Evolutionary conservation across 352 stramenopile species (phyloP), one percentile per base, ranked within the genome.

Genomic region (Phytophthora chlamydospora): DNA sequence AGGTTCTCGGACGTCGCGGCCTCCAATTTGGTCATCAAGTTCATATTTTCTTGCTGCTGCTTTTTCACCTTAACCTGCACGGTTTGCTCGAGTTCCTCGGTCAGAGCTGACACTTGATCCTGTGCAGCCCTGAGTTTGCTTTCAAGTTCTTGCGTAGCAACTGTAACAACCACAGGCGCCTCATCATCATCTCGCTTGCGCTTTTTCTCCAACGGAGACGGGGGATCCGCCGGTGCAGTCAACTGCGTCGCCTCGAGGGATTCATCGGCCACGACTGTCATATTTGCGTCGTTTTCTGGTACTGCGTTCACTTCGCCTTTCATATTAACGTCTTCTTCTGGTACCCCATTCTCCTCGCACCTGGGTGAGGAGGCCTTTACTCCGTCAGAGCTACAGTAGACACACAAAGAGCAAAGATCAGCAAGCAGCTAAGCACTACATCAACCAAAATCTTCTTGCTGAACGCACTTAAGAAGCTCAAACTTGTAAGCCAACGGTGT

Each of bases 401-500:
- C 14, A 48, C 35, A n/a, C 10, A 48, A 14, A 35, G 19, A 0
- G 6, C 42, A 35, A 48, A 34, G 19, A 48, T 44, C 21, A 61
- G 41, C 13, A 31, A 14, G 10, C 13, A 44, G 24, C 24, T 27
- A 6, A 35, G 24, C 19, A 34, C 29, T 29, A 19, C 8, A 35
- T 27, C 38, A 49, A 14, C 1, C 5, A 58, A 52, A 55, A 55
- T 24, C 13, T 12, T 47, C 63, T 17, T 41, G 34, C 13, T 12
- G 6, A 11, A 62, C 65, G 14, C 58, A 85, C 62, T 70, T 82
- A 60, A 93, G 46, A 11, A 90, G 58, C 62, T 93, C 82, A 56
- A 90, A 86, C 58, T 83, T 85, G 66, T 78, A 93, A 12, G 77
- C 68, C 38, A 70, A 78, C 0, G 82, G 76, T 21, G 58, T 50